A percentile compares a stretch with the other conserved stretches of the same genome.
phyloP scores from a whole-genome alignment of 345 rosid genomes.

The Euphorbia tirucalli region DNA sequence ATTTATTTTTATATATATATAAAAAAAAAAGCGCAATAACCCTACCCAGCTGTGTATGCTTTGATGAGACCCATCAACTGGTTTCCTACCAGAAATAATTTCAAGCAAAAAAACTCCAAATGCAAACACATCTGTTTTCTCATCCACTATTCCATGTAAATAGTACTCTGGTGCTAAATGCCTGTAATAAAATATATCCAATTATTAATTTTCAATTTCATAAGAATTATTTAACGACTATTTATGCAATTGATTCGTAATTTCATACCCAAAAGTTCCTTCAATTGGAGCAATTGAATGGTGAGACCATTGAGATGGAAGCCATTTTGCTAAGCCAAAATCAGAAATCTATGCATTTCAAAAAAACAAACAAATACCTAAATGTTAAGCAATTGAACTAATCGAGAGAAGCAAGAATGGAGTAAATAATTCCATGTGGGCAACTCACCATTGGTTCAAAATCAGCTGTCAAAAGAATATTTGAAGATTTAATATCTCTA shows the following conservation, averaged over 20 bases:
- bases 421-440: slow-evolving; percentile 1
- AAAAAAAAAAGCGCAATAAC: background rate
- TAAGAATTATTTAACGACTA: too few species aligned
- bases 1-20: too few species aligned
- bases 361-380: background rate
- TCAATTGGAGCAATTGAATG: slow-evolving; percentile 98
- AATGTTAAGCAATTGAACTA: background rate
- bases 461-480: slow-evolving; percentile 72
- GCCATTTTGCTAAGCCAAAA: slow-evolving; percentile 98
- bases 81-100: slow-evolving; percentile 81
- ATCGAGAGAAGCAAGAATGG: background rate
- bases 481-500: slow-evolving; percentile 92
- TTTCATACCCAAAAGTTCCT: slow-evolving; percentile 90
- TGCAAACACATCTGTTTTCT: slow-evolving; percentile 96
- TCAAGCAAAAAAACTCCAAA: slow-evolving; percentile 91
- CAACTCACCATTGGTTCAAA: slow-evolving; percentile 71
- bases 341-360: slow-evolving; percentile 63
- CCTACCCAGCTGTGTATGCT: slow-evolving; percentile 91
- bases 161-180: slow-evolving; percentile 97
- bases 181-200: slow-evolving; percentile 28
- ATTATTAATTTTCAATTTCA: too few species aligned
- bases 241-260: slow-evolving; percentile 25
- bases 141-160: slow-evolving; percentile 94
- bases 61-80: slow-evolving; percentile 85
- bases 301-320: slow-evolving; percentile 97